phyloP scores from a whole-genome alignment of 225 moss, liverwort and hornwort species.

The Physcomitrium patens region DNA sequence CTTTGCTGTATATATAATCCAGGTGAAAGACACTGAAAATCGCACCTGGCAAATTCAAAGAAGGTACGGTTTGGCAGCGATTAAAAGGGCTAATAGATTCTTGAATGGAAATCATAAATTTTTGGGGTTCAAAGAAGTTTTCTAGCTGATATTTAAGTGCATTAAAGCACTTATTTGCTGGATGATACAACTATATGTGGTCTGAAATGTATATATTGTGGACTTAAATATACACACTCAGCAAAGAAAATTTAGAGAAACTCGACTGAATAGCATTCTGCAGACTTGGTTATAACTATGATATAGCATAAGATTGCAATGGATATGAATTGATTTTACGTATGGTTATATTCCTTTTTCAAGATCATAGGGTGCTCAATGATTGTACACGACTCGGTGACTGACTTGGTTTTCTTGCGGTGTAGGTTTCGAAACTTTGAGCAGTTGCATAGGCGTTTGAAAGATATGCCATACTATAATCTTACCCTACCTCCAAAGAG shows the following conservation, averaged over 20 bases:
- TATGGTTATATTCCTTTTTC: background rate
- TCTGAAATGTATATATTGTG: background rate
- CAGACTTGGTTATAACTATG: constrained; percentile 8
- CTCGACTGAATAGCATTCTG: background rate
- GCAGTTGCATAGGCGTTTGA: constrained; percentile 88
- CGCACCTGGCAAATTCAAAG: constrained; percentile 82
- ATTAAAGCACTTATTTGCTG: background rate
- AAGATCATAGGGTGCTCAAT: background rate
- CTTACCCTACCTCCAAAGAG: constrained; percentile 62
- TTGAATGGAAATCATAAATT: background rate
- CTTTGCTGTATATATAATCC: constrained; percentile 85
- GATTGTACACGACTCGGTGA: constrained; percentile 1
- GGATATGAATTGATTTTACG: background rate
- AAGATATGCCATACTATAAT: constrained; percentile 77
- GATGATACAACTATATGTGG: constrained; percentile 6
- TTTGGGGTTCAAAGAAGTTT: constrained; percentile 6
- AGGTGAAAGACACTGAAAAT: constrained; percentile 76
- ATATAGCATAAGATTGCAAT: background rate
- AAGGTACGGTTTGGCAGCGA: constrained; percentile 46
- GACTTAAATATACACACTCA: background rate
- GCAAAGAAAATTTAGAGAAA: constrained; percentile 13
- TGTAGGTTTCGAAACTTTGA: constrained; percentile 89
- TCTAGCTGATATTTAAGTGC: constrained; percentile 14
- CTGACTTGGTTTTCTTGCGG: constrained; percentile 32
- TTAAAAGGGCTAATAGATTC: background rate